These are phyloP conservation scores for Trichoderma citrinoviride DNA, from an alignment of 2,329 filamentous ascomycete species.

Conservation along the genomic window DNA sequence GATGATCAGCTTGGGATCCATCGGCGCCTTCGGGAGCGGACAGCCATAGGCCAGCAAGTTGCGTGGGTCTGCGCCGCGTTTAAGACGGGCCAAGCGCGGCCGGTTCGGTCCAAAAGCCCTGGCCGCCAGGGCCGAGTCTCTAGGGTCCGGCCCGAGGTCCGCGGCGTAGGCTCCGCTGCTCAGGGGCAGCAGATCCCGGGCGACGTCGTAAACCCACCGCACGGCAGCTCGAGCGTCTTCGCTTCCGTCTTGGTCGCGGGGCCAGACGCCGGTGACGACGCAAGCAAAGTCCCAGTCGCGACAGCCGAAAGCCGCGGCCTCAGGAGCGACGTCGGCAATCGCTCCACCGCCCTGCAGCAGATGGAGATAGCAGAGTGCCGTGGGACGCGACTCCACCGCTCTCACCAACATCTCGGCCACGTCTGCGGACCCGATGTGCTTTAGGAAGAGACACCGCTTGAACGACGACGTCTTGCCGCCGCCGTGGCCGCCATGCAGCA, in stretches of 20 bases:
- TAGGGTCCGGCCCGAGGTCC: slow-evolving; percentile 61
- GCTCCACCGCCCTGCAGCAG: slow-evolving; percentile 58
- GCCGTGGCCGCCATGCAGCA: slow-evolving; percentile 58
- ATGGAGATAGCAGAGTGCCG: slow-evolving; percentile 59
- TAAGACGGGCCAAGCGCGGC: slow-evolving; percentile 49
- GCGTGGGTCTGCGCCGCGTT: slow-evolving; percentile 47
- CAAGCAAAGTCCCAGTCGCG: slow-evolving; percentile 64
- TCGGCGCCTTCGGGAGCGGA: slow-evolving; percentile 44
- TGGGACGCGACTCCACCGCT: slow-evolving; percentile 49
- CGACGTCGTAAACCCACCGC: slow-evolving; percentile 57
- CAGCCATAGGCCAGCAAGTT: slow-evolving; percentile 55
- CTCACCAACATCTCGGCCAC: slow-evolving; percentile 40
- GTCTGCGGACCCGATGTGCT: slow-evolving; percentile 39
- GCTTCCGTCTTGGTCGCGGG: slow-evolving; percentile 49
- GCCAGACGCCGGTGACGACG: slow-evolving; percentile 62
- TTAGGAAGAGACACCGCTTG: slow-evolving; percentile 62
- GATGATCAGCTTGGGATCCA: slow-evolving; percentile 48
- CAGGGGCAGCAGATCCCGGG: slow-evolving; percentile 45
- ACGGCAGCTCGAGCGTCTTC: slow-evolving; percentile 38
- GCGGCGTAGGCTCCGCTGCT: slow-evolving; percentile 55
- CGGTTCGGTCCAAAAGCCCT: slow-evolving; percentile 58
- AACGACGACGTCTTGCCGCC: slow-evolving; percentile 61
- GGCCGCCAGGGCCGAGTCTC: slow-evolving; percentile 50
- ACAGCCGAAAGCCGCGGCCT: slow-evolving; percentile 59
- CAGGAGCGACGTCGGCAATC: slow-evolving; percentile 41